phyloP scores from a whole-genome alignment of 495 filamentous ascomycete species.

The Aspergillus indologenus region DNA sequence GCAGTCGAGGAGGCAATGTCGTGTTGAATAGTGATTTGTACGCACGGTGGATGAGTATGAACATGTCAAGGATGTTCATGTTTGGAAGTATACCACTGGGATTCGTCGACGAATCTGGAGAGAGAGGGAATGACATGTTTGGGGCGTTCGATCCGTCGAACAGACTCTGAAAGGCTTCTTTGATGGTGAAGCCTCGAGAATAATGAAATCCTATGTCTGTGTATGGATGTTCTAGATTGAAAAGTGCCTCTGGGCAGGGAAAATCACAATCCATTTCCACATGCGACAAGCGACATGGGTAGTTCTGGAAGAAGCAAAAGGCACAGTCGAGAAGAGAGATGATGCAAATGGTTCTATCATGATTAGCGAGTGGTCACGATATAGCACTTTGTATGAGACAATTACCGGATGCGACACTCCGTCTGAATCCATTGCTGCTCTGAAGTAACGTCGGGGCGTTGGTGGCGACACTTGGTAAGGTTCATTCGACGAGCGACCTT shows the following conservation, averaged over 20 bases:
- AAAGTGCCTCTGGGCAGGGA: conserved; percentile 37
- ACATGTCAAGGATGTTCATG: conserved; percentile 41
- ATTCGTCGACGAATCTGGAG: conserved; percentile 2
- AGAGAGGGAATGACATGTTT: conserved; percentile 8
- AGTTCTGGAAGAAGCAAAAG: conserved; percentile 47
- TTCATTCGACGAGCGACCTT: conserved; percentile 38
- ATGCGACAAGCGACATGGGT: conserved; percentile 38
- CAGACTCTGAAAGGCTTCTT: conserved; percentile 34
- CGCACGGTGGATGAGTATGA: conserved; percentile 44
- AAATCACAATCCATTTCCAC: conserved; percentile 41
- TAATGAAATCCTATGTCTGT: conserved; percentile 35
- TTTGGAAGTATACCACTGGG: conserved; percentile 6
- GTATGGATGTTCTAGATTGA: conserved; percentile 40
- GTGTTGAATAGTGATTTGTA: neutral
- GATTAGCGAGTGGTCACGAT: conserved; percentile 13
- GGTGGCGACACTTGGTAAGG: conserved; percentile 35
- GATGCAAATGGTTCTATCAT: conserved; percentile 34
- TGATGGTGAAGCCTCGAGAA: conserved; percentile 30
- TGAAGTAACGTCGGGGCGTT: conserved; percentile 24
- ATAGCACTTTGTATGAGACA: neutral
- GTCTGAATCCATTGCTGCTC: conserved; percentile 45
- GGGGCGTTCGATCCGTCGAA: conserved; percentile 24
- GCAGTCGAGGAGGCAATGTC: conserved; percentile 8
- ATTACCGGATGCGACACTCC: conserved; percentile 43
- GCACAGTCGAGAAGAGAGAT: conserved; percentile 42